Conservation (phyloP, 768 basidiomycete species). For the Clitopilus hobsonii region DNA sequence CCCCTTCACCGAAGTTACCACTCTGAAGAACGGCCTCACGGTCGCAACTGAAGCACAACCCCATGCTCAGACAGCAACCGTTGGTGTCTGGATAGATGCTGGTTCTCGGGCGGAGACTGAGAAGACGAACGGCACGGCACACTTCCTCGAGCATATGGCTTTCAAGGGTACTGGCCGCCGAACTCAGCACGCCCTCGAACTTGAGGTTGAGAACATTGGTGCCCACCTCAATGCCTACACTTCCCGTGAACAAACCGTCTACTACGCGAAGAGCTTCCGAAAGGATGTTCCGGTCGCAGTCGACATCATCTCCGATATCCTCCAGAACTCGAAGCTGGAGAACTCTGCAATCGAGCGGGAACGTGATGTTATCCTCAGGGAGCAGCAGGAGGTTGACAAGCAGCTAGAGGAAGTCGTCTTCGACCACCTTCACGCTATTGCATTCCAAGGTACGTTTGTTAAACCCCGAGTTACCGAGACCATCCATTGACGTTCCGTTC, state of each 20-base stretch:
- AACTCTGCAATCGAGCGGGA: constrained; percentile 85
- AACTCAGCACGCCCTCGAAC: constrained; percentile 84
- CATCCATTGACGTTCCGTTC: constrained; percentile 3
- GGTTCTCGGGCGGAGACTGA: constrained; percentile 96
- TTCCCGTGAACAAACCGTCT: constrained; percentile 97
- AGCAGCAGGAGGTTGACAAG: constrained; percentile 99
- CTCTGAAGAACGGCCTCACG: constrained; percentile 91
- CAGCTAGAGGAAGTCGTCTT: constrained; percentile 98
- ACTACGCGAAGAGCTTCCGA: constrained; percentile 98
- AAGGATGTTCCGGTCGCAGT: constrained; percentile 89
- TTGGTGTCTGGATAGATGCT: constrained; percentile 98
- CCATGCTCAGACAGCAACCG: constrained; percentile 94
- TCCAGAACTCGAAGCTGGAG: constrained; percentile 96
- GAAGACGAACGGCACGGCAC: constrained; percentile 92
- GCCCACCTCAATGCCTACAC: constrained; percentile 98
- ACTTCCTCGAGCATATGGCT: constrained; percentile 98
- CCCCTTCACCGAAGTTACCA: constrained; percentile 87
- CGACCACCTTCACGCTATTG: constrained; percentile 94
- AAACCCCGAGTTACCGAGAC: constrained; percentile 7
- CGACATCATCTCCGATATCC: constrained; percentile 97
- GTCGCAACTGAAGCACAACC: constrained; percentile 90
- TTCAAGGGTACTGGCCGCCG: constrained; percentile 94
- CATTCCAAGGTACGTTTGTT: constrained; percentile 79
- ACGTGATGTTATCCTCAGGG: constrained; percentile 92
- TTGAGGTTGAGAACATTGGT: constrained; percentile 97